Evolutionary conservation across 2,329 filamentous ascomycete species (phyloP), one percentile per base, ranked within the genome.

Genomic region (Ophiocordyceps robertsii): DNA sequence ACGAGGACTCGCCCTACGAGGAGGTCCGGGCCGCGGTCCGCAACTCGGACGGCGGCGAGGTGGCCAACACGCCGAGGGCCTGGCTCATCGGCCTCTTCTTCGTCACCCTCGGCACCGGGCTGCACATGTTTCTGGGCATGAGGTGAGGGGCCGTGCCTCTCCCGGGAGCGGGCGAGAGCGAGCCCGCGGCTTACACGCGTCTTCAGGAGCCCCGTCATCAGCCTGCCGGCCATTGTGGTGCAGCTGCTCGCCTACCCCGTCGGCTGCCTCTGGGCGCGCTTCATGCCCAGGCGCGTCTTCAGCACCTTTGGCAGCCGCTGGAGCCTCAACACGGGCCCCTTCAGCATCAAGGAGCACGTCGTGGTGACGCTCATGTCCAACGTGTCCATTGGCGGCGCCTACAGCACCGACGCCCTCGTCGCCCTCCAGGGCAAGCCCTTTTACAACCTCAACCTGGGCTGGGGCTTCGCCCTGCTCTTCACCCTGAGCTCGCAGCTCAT

Each of bases 401-500:
- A 39, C 30, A 39, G 38, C 19, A 40, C 42, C n/a, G 42, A 43
- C n/a, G 38, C 38, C 17, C 38, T 43, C 14, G 37, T 37, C 17
- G 42, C 42, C 14, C 32, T 40, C 16, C 32, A 36, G 24, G 42
- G 24, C 14, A 36, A 33, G 14, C 32, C 42, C 1, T 43, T 43
- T 17, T 43, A 37, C 13, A 39, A 39, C n/a, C 16, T 71, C 47
- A 60, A 62, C 4, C 65, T 72, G 17, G 67, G 73, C 29, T 76
- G 72, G 59, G 67, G 67, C 4, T 79, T 75, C 53, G 69, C 77
- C 50, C 57, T 79, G 2, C 59, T 78, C 19, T 64, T 80, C 44
- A 68, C 66, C 11, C 67, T 80, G 45, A 74, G 73, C 16, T 76
- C 72, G 1, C 71, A 79, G 46, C 63, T 75, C 49, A 72, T 77